Conservation (phyloP, 1,284 basidiomycete genomes). For the Ceratobasidium papillatum region DNA sequence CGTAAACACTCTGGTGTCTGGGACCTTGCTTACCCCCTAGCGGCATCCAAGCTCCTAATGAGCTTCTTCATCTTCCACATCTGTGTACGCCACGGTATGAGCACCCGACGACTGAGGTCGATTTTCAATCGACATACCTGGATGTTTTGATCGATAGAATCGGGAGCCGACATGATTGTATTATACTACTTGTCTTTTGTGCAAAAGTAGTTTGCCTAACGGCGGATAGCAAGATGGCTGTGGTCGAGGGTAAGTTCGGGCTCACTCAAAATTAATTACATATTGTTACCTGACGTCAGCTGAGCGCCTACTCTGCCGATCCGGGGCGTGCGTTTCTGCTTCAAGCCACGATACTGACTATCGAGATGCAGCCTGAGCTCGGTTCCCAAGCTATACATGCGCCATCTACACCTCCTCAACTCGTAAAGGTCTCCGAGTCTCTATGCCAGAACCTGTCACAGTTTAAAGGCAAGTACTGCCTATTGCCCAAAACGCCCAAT, state of each 20-base stretch:
- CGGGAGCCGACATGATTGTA: slow-evolving; percentile 33
- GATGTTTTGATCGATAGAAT: slow-evolving; percentile 80
- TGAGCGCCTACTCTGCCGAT: slow-evolving; percentile 14
- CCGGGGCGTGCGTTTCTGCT: not conserved
- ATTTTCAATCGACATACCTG: slow-evolving; percentile 71
- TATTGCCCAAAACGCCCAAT: not conserved
- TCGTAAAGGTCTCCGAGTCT: slow-evolving; percentile 69
- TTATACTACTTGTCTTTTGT: slow-evolving; percentile 2
- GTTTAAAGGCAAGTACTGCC: slow-evolving; percentile 74
- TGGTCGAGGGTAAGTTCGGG: slow-evolving; percentile 37
- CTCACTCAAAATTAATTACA: slow-evolving; percentile 39
- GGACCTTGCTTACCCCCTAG: slow-evolving; percentile 74
- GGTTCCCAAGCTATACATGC: slow-evolving; percentile 75
- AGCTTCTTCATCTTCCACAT: slow-evolving; percentile 77
- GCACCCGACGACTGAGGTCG: not conserved
- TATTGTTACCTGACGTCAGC: slow-evolving; percentile 24
- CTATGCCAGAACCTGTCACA: slow-evolving; percentile 82
- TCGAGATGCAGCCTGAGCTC: slow-evolving; percentile 50
- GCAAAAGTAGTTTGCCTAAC: not conserved
- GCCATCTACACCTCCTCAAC: slow-evolving; percentile 63
- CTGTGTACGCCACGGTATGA: slow-evolving; percentile 32
- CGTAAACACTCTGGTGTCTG: not conserved
- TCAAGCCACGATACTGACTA: not conserved
- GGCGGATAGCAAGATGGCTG: slow-evolving; percentile 13
- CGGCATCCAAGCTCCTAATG: slow-evolving; percentile 91